Base-by-base conservation (phyloP, 176 grass and related monocot genomes). In the Triticum turgidum region DNA sequence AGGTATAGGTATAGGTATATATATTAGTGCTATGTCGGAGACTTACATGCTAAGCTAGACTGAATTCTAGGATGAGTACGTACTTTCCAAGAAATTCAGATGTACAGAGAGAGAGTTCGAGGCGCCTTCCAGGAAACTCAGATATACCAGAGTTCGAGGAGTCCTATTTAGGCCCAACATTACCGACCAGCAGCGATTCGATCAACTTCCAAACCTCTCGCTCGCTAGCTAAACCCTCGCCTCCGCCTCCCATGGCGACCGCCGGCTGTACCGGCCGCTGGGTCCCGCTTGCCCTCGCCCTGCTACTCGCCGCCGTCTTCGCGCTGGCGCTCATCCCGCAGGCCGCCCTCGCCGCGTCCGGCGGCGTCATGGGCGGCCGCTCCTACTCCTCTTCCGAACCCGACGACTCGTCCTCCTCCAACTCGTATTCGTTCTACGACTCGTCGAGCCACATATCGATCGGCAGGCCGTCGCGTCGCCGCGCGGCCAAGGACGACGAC, bases 351-450 rank as follows among this genome's bases (percentile, higher is more conserved):
- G 87, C 87, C 17, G 68, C 82, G 7, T 89, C 82, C 44, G 82
- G 76, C 12, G 76, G 82, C n/a, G 59, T 61, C 22, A 89, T 89
- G 87, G 87, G 87, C 11, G 87, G 82, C 17, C 77, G 82, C 71
- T 89, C 83, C 3, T 85, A 54, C 10, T 87, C 79, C 2, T 78
- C 74, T 11, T 56, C 83, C 17, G 21, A 7, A 9, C 9, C 21
- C 38, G 44, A 17, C 5, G 42, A 20, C 30, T 34, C 37, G 14
- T 66, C 34, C 1, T 61, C 14, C 0, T 73, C 82, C 10, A 11
- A 11, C 2, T 25, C 37, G 4, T 7, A 25, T 15, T 65, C 47
- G 6, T 56, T 49, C n/a, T 70, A 35, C 64, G 58, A 51, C 6
- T 62, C 35, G 44, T 49, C 83, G 22, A 77, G 34, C 0, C 49